Percentiles rank a stretch among this genome's conserved stretches.
phyloP scores from a whole-genome alignment of 2,329 filamentous ascomycete genomes.

The Alternaria rosae region DNA sequence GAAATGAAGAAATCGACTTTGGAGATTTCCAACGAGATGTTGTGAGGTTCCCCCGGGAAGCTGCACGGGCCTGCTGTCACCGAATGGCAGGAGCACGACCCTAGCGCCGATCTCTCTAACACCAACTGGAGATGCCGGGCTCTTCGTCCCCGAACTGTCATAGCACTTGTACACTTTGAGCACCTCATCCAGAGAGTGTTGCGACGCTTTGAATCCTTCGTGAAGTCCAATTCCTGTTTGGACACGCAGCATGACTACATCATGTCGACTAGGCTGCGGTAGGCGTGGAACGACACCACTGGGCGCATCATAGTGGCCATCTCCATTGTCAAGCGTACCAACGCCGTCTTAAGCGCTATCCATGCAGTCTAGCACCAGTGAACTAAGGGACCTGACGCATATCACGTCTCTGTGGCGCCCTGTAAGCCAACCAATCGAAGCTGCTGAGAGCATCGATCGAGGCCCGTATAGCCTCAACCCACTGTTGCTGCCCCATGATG shows the following conservation, averaged over 20 bases:
- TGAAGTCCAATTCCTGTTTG: slow-evolving; percentile 10
- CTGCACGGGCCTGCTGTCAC: slow-evolving; percentile 13
- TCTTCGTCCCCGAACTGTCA: background rate
- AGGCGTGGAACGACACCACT: slow-evolving; percentile 11
- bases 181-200: background rate
- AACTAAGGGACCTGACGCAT: slow-evolving; percentile 23
- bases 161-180: background rate
- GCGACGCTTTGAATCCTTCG: background rate
- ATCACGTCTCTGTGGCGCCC: slow-evolving; percentile 9
- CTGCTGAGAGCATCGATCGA: slow-evolving; percentile 10
- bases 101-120: slow-evolving; percentile 21
- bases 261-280: slow-evolving; percentile 8
- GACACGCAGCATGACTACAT: slow-evolving; percentile 14
- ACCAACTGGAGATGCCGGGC: background rate
- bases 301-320: slow-evolving; percentile 15
- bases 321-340: slow-evolving; percentile 23
- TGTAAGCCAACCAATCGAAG: slow-evolving; percentile 7
- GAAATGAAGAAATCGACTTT: background rate
- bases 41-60: background rate
- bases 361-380: slow-evolving; percentile 9
- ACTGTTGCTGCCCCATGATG: slow-evolving; percentile 9
- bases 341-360: slow-evolving; percentile 21
- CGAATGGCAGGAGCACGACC: slow-evolving; percentile 17
- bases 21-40: background rate
- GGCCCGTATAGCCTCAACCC: slow-evolving; percentile 6